phyloP scores from a whole-genome alignment of 345 rosid genomes.

The Lumnitzera littorea region DNA sequence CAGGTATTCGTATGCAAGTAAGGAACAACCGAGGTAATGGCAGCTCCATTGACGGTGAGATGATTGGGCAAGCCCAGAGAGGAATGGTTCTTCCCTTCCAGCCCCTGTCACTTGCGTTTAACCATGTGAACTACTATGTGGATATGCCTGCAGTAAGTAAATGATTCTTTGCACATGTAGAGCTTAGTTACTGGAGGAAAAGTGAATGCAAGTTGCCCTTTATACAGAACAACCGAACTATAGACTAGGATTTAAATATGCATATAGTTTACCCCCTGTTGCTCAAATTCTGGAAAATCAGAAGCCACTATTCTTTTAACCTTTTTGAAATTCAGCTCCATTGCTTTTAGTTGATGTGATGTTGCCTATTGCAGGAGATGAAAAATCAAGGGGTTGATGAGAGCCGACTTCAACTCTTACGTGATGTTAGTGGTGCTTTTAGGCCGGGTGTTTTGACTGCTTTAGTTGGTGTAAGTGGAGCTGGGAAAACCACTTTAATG shows the following conservation, averaged over 20 bases:
- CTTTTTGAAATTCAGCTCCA: background rate
- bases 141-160: conserved; percentile 27
- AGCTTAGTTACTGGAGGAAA: background rate
- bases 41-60: background rate
- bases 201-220: background rate
- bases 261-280: too few species aligned
- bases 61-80: conserved; percentile 6
- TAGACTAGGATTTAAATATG: too few species aligned
- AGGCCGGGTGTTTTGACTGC: conserved; percentile 40
- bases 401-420: conserved; percentile 28
- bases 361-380: conserved; percentile 28
- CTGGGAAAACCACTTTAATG: conserved; percentile 48
- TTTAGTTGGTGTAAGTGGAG: conserved; percentile 43
- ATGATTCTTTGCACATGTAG: background rate
- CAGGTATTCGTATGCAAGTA: conserved; percentile 8
- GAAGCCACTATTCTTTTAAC: too few species aligned
- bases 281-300: too few species aligned
- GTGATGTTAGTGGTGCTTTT: conserved; percentile 35
- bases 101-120: conserved; percentile 30
- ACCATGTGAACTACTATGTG: conserved; percentile 27
- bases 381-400: conserved; percentile 40
- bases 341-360: background rate
- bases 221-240: conserved; percentile 13
- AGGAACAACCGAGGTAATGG: background rate
- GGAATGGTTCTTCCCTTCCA: conserved; percentile 44